Percentiles rank a stretch among this genome's conserved stretches.
Conservation (phyloP, 2,329 filamentous ascomycete species). For the Cordyceps pruinosa region DNA sequence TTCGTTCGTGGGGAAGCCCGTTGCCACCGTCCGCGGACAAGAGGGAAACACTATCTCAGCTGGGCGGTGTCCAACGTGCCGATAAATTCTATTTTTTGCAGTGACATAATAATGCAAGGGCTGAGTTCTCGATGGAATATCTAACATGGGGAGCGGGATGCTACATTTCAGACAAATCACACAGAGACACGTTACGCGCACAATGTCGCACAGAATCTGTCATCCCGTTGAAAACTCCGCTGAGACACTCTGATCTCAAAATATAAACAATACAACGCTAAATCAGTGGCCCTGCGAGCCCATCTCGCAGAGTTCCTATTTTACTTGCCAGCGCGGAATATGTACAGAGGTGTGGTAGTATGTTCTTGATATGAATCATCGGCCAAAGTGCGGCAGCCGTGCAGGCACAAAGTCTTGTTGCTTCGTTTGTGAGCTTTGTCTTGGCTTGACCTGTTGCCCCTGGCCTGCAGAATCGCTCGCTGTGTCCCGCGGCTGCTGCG, state of each 20-base stretch:
- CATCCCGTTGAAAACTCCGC: not conserved
- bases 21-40: too few relatives aligned
- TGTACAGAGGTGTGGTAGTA: not conserved
- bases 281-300: not conserved
- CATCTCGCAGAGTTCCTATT: not conserved
- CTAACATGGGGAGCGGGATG: too few relatives aligned
- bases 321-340: not conserved
- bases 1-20: not conserved
- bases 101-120: too few relatives aligned
- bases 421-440: conserved; percentile 9
- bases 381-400: conserved; percentile 50
- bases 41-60: too few relatives aligned
- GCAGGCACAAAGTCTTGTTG: conserved; percentile 47
- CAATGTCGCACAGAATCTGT: not conserved
- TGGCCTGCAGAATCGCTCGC: not conserved
- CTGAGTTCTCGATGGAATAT: too few relatives aligned
- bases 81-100: too few relatives aligned
- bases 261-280: conserved; percentile 2
- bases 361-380: conserved; percentile 11
- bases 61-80: too few relatives aligned
- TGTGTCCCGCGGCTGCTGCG: not conserved
- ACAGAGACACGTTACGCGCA: too few relatives aligned
- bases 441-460: conserved; percentile 12
- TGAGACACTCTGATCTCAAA: not conserved
- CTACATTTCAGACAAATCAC: too few relatives aligned